Percentiles rank a stretch among this genome's conserved stretches.
phyloP scores from a whole-genome alignment of 169 alveolate species.

The Eimeria sp. region DNA sequence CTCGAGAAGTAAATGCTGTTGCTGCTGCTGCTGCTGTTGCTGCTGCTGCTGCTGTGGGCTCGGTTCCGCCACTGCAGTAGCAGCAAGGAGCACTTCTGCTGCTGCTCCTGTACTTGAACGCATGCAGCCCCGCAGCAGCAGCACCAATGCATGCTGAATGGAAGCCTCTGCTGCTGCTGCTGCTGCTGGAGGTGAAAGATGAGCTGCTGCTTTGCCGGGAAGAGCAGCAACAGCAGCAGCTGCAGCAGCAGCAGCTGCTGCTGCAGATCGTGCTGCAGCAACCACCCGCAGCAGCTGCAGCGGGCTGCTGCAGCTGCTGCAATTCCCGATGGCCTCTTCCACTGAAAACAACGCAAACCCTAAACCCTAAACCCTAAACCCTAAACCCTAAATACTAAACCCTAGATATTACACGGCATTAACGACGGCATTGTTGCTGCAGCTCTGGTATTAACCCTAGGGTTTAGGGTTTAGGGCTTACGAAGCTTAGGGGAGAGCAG shows the following conservation, averaged over 20 bases:
- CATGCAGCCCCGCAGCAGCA: constrained; percentile 32
- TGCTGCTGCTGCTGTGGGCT: neutral
- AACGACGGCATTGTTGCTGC: no score
- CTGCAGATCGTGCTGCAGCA: neutral
- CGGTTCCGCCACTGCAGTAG: constrained; percentile 3
- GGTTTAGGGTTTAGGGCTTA: no score
- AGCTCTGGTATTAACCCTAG: no score
- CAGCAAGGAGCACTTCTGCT: neutral
- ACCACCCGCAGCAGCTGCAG: neutral
- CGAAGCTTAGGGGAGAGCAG: neutral
- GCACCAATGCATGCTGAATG: neutral
- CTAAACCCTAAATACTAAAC: neutral
- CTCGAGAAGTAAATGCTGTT: neutral
- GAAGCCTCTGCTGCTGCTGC: no score
- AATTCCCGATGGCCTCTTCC: neutral
- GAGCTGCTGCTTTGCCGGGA: no score
- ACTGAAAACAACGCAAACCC: neutral
- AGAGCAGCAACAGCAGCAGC: neutral
- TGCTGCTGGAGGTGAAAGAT: no score
- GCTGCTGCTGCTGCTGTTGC: neutral
- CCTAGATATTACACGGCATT: neutral
- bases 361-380: neutral
- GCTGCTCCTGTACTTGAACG: neutral
- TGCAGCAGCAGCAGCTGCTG: neutral
- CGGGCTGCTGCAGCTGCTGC: neutral